phyloP scores from a whole-genome alignment of 2,329 filamentous ascomycete species.

The Talaromyces sp. region DNA sequence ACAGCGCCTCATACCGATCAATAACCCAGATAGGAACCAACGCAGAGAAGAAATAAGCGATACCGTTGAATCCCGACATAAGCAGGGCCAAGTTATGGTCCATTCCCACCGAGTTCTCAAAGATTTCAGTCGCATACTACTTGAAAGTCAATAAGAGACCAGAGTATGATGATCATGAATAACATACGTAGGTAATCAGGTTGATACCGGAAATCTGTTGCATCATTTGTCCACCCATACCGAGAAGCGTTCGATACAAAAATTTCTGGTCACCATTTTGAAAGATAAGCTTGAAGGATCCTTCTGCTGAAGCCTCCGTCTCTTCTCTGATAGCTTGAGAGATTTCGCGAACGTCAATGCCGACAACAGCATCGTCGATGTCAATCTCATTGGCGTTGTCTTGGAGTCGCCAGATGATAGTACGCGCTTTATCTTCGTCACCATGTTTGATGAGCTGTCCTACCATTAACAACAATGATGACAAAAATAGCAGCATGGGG shows the following conservation, averaged over 20 bases:
- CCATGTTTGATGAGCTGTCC: slow-evolving; percentile 37
- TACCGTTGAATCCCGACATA: slow-evolving; percentile 46
- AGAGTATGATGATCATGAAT: neutral
- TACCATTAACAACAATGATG: neutral
- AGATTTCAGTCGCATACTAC: slow-evolving; percentile 47
- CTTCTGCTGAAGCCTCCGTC: slow-evolving; percentile 22
- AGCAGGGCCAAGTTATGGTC: slow-evolving; percentile 39
- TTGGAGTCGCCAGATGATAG: slow-evolving; percentile 39
- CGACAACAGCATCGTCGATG: slow-evolving; percentile 30
- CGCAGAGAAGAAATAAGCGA: slow-evolving; percentile 44
- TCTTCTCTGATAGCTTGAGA: slow-evolving; percentile 28
- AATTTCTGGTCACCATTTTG: slow-evolving; percentile 29
- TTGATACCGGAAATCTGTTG: slow-evolving; percentile 37
- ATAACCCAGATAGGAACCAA: slow-evolving; percentile 44
- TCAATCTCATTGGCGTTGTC: slow-evolving; percentile 26
- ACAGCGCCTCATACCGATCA: slow-evolving; percentile 26
- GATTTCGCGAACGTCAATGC: slow-evolving; percentile 25
- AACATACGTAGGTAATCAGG: slow-evolving; percentile 31
- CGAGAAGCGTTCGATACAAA: slow-evolving; percentile 29
- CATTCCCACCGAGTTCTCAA: slow-evolving; percentile 50
- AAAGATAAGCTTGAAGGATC: slow-evolving; percentile 29
- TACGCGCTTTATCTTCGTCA: slow-evolving; percentile 38
- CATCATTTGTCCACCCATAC: slow-evolving; percentile 37
- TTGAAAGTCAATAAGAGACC: slow-evolving; percentile 1
- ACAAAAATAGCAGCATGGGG: too few relatives aligned